A percentile compares a stretch with the other conserved stretches of the same genome.
Evolutionary conservation across 176 grass and related monocot genomes (phyloP).

Genomic region (Bothriochloa decipiens): DNA sequence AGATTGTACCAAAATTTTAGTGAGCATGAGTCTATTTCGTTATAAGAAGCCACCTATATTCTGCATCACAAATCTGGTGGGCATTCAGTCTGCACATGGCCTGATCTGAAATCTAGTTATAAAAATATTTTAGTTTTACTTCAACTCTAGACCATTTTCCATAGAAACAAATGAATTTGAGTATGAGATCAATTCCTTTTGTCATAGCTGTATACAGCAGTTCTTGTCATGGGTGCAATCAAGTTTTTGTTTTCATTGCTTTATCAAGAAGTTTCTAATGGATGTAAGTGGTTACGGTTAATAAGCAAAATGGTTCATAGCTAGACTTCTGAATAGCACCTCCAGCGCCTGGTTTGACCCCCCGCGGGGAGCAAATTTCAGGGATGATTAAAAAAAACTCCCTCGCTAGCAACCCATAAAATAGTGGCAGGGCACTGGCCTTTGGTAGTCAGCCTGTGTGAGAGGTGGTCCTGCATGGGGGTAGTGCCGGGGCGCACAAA

Average conservation of each 20-base stretch:
- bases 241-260: background rate
- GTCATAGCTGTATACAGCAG: background rate
- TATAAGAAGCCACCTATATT: background rate
- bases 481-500: background rate
- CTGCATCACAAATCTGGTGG: background rate
- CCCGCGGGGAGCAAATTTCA: background rate
- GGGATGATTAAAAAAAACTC: background rate
- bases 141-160: background rate
- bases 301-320: background rate
- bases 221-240: background rate
- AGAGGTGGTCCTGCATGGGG: background rate
- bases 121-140: constrained; percentile 15
- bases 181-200: background rate
- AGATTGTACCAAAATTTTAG: background rate
- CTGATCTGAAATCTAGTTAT: background rate
- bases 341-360: background rate
- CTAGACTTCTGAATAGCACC: background rate
- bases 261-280: background rate
- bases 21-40: background rate
- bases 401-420: background rate
- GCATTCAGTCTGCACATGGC: background rate
- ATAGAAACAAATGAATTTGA: background rate
- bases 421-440: background rate
- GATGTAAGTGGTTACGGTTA: background rate
- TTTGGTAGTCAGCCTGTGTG: background rate